Evolutionary conservation across 768 basidiomycete species (phyloP).

Genomic region (Amanita jacksonii): DNA sequence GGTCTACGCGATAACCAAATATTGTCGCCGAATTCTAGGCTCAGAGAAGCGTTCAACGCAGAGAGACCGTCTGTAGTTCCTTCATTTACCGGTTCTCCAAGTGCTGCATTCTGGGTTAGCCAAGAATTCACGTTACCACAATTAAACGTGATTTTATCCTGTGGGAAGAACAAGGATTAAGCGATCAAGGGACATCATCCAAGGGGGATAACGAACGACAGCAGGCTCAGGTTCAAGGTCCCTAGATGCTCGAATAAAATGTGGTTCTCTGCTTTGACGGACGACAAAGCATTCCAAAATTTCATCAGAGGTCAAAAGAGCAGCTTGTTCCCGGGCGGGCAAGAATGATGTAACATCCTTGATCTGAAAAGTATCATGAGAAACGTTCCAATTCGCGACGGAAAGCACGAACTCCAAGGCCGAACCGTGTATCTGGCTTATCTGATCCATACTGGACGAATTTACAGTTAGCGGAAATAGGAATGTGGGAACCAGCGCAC

Average conservation of each 20-base stretch:
- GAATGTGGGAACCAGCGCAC: conserved; percentile 33
- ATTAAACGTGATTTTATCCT: conserved; percentile 29
- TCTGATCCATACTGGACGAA: conserved; percentile 76
- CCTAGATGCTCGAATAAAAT: conserved; percentile 34
- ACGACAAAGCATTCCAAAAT: conserved; percentile 39
- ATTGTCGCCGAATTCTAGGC: conserved; percentile 40
- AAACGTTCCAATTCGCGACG: neutral
- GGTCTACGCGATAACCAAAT: conserved; percentile 49
- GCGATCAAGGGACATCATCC: neutral
- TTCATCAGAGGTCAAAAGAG: conserved; percentile 21
- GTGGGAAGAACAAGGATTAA: neutral
- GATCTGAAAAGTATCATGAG: conserved; percentile 26
- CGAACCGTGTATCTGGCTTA: conserved; percentile 89
- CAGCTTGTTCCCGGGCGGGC: conserved; percentile 19
- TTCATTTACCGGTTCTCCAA: conserved; percentile 12
- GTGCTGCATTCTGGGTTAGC: conserved; percentile 27
- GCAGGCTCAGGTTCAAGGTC: conserved; percentile 17
- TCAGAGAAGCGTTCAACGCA: conserved; percentile 31
- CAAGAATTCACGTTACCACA: conserved; percentile 31
- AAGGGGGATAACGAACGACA: neutral
- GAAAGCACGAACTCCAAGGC: conserved; percentile 55
- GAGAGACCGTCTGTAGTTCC: conserved; percentile 17
- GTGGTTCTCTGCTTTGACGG: conserved; percentile 27
- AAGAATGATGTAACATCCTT: conserved; percentile 32
- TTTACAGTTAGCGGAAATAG: conserved; percentile 14